Conservation (phyloP, 2,329 filamentous ascomycete genomes). For the Macrophomina tecta region DNA sequence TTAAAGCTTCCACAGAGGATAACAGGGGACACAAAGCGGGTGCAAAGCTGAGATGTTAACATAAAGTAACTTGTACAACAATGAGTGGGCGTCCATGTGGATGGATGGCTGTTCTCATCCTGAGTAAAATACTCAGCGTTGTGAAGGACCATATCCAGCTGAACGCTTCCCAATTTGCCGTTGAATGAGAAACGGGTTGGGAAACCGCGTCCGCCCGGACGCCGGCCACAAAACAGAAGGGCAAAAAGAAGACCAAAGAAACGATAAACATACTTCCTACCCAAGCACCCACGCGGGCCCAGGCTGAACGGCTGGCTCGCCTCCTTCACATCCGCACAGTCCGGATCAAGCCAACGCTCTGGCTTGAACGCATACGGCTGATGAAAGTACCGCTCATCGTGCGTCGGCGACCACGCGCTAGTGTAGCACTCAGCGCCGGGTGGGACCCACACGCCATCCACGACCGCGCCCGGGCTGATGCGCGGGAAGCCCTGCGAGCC, state of each 20-base stretch:
- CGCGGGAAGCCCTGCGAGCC: background rate
- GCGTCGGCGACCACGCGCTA: conserved; percentile 2
- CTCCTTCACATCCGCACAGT: conserved; percentile 31
- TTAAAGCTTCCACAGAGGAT: background rate
- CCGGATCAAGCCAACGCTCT: conserved; percentile 44
- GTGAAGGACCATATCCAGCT: too few relatives aligned
- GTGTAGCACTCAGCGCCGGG: conserved; percentile 4
- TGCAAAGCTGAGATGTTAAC: too few relatives aligned
- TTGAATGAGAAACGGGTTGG: background rate
- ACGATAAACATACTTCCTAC: conserved; percentile 31
- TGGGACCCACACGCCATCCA: background rate
- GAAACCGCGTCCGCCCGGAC: too few relatives aligned
- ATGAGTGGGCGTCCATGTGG: too few relatives aligned
- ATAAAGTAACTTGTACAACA: too few relatives aligned
- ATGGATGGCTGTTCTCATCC: too few relatives aligned
- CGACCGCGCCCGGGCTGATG: background rate
- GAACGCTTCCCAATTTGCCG: too few relatives aligned
- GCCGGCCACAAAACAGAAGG: too few relatives aligned
- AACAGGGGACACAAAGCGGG: too few relatives aligned
- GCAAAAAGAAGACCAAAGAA: too few relatives aligned
- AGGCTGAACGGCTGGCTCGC: conserved; percentile 40
- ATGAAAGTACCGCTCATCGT: conserved; percentile 31
- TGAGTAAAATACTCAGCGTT: too few relatives aligned
- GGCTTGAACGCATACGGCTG: conserved; percentile 36
- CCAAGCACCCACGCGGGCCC: conserved; percentile 46